phyloP scores from a whole-genome alignment of 495 filamentous ascomycete species.

The Neurospora cerealis region DNA sequence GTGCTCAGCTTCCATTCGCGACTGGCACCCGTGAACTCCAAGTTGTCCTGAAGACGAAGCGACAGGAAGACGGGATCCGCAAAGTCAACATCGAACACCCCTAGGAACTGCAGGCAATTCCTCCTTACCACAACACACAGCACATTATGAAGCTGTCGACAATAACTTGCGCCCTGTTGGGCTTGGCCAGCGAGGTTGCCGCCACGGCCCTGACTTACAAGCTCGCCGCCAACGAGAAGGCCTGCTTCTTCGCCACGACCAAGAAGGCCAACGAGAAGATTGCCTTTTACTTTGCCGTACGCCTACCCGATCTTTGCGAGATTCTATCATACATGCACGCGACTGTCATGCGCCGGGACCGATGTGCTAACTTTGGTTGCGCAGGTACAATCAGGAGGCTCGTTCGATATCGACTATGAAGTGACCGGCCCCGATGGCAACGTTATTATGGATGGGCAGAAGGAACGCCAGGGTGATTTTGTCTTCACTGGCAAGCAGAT shows the following conservation, averaged over 20 bases:
- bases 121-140: constrained; percentile 1
- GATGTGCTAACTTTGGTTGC: neutral
- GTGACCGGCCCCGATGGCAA: constrained; percentile 77
- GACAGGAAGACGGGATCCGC: neutral
- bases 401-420: constrained; percentile 90
- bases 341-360: neutral
- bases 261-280: constrained; percentile 73
- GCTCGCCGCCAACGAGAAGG: constrained; percentile 79
- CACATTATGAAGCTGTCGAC: constrained; percentile 40
- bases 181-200: constrained; percentile 50
- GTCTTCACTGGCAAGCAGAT: constrained; percentile 89
- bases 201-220: constrained; percentile 94
- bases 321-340: neutral
- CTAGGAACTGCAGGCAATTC: neutral
- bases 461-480: constrained; percentile 95
- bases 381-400: constrained; percentile 91
- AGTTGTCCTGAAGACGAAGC: neutral
- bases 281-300: constrained; percentile 96
- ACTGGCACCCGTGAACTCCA: neutral
- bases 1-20: neutral
- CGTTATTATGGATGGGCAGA: constrained; percentile 74
- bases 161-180: constrained; percentile 49
- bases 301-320: constrained; percentile 20
- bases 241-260: constrained; percentile 84
- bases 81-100: neutral